A percentile compares a stretch with the other conserved stretches of the same genome.
Evolutionary conservation across 1,139 yeast species (phyloP).

Genomic region (Hansenula anomala): DNA sequence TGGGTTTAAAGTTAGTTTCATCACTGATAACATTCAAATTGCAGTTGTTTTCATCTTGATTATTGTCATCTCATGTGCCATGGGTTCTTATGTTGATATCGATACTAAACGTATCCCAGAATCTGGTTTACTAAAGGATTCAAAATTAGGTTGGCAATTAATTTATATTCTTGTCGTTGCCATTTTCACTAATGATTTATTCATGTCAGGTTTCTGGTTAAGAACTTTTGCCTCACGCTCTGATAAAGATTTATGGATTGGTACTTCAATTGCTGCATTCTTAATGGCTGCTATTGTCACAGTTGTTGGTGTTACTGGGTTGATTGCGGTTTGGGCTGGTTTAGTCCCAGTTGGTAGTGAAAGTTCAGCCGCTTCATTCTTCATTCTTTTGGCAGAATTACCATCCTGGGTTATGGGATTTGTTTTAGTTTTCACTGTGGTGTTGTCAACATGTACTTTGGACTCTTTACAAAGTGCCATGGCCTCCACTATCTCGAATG

Average conservation of each 20-base stretch:
- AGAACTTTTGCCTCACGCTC: conserved; percentile 87
- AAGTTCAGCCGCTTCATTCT: conserved; percentile 59
- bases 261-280: conserved; percentile 69
- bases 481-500: conserved; percentile 86
- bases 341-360: conserved; percentile 53
- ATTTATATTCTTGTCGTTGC: conserved; percentile 82
- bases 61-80: conserved; percentile 71
- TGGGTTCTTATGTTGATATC: conserved; percentile 73
- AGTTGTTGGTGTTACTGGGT: conserved; percentile 77
- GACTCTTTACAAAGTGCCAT: conserved; percentile 88
- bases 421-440: conserved; percentile 66
- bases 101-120: conserved; percentile 60
- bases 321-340: conserved; percentile 90
- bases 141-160: conserved; percentile 83
- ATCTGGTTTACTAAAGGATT: conserved; percentile 59
- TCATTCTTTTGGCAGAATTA: conserved; percentile 61
- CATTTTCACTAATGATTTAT: conserved; percentile 83
- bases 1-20: conserved; percentile 84
- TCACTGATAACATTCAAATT: conserved; percentile 90
- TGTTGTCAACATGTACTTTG: conserved; percentile 81
- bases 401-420: conserved; percentile 89
- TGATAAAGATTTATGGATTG: conserved; percentile 70
- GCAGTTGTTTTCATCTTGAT: conserved; percentile 60
- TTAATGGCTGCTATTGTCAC: conserved; percentile 60
- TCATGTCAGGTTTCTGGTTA: conserved; percentile 90